phyloP scores from a whole-genome alignment of 306 rosid species.

The Glycine tomentella region DNA sequence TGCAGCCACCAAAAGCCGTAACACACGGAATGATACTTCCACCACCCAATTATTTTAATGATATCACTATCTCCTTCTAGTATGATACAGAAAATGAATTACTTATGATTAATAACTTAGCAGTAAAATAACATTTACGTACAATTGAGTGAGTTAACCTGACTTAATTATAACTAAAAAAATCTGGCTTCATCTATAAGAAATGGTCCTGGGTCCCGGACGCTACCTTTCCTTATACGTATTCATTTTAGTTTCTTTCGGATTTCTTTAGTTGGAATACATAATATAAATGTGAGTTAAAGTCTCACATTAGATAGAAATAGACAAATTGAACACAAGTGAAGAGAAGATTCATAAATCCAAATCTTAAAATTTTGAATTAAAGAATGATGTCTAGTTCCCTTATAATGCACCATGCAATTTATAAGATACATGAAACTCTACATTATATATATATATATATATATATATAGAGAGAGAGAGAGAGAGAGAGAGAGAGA shows the following conservation, averaged over 20 bases:
- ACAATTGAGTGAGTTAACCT: not conserved
- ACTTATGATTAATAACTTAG: not conserved
- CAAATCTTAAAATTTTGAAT: too few species aligned
- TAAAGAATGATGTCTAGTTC: too few species aligned
- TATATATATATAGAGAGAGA: too few species aligned
- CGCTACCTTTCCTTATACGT: constrained; percentile 12
- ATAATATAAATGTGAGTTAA: too few species aligned
- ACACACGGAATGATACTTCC: constrained; percentile 35
- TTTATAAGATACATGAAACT: constrained; percentile 7
- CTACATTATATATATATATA: not conserved
- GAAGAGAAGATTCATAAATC: too few species aligned
- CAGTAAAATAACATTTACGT: not conserved
- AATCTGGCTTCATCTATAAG: not conserved
- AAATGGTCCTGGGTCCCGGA: constrained; percentile 38
- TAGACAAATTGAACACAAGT: too few species aligned
- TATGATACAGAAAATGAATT: not conserved
- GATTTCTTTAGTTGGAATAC: too few species aligned
- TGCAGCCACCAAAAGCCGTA: constrained; percentile 1
- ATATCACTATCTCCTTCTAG: not conserved
- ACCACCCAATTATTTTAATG: constrained; percentile 41
- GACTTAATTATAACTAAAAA: not conserved
- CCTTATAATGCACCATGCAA: constrained; percentile 54
- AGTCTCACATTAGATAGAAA: too few species aligned
- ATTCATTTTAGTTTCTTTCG: constrained; percentile 4
- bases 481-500: not conserved